A percentile compares a stretch with the other conserved stretches of the same genome.
Conservation (phyloP, 345 rosid species). For the Euclidium syriacum region DNA sequence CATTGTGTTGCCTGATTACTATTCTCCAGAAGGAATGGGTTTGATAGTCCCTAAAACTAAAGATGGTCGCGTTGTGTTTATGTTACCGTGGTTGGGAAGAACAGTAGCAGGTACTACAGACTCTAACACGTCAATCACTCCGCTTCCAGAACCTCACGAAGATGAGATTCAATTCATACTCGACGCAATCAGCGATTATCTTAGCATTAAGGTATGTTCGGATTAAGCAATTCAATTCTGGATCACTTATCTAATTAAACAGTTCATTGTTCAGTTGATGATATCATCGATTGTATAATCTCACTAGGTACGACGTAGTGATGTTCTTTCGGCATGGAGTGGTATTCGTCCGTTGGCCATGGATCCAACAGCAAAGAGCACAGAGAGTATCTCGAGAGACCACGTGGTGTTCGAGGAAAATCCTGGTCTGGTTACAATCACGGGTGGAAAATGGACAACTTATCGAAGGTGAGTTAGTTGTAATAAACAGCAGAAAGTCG, state of each 20-base stretch:
- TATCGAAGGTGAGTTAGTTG: conserved; percentile 60
- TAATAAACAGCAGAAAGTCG: neutral
- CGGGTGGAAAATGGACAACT: conserved; percentile 99
- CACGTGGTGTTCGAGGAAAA: conserved; percentile 82
- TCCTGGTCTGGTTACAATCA: conserved; percentile 94
- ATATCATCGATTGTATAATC: conserved; percentile 1
- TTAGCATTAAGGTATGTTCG: conserved; percentile 62
- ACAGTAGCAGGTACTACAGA: conserved; percentile 98
- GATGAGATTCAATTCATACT: conserved; percentile 97
- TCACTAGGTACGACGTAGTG: conserved; percentile 72
- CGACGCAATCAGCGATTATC: conserved; percentile 91
- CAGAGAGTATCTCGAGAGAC: conserved; percentile 96
- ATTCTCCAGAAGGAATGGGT: conserved; percentile 99
- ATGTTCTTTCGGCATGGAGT: conserved; percentile 99
- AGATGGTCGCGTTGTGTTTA: conserved; percentile 97
- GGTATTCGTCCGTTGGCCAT: conserved; percentile 93
- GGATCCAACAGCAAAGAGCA: conserved; percentile 86
- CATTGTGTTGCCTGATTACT: conserved; percentile 90
- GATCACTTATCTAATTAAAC: neutral
- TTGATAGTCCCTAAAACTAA: conserved; percentile 98
- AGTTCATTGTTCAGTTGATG: neutral
- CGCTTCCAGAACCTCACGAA: conserved; percentile 94
- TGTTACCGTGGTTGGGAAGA: conserved; percentile 99
- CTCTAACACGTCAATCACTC: conserved; percentile 70
- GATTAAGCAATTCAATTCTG: neutral